These are phyloP conservation scores for Lactuca sativa DNA, from an alignment of 129 eudicot species.

Conservation along the genomic window DNA sequence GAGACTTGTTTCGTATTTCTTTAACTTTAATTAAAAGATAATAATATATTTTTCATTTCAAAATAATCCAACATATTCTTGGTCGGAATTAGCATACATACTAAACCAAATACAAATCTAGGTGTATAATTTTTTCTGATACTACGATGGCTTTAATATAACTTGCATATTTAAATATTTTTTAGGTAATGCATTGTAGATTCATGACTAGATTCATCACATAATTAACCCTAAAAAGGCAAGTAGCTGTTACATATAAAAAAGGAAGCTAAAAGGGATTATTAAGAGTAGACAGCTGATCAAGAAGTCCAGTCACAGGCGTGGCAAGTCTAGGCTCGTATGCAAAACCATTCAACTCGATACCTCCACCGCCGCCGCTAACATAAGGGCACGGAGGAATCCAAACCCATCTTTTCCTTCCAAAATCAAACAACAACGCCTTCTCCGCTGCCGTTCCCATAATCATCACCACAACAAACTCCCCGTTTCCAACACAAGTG, in stretches of 20 bases:
- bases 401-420: conserved; percentile 79
- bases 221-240: conserved; percentile 8
- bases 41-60: too few relatives aligned
- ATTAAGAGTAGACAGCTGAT: conserved; percentile 56
- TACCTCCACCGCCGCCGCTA: conserved; percentile 18
- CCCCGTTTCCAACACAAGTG: conserved; percentile 78
- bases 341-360: conserved; percentile 73
- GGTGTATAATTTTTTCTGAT: too few relatives aligned
- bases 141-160: not conserved
- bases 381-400: conserved; percentile 65
- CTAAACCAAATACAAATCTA: too few relatives aligned
- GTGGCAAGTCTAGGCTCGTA: conserved; percentile 76
- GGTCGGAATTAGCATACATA: too few relatives aligned
- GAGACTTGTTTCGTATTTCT: too few relatives aligned
- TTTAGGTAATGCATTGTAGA: too few relatives aligned
- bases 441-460: conserved; percentile 41
- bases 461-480: conserved; percentile 58
- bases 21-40: too few relatives aligned
- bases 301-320: conserved; percentile 74
- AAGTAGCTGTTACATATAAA: not conserved
- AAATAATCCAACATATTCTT: too few relatives aligned
- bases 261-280: conserved; percentile 30
- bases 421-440: conserved; percentile 72
- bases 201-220: conserved; percentile 11
- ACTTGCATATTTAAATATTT: not conserved